Evolutionary conservation across 2,329 filamentous ascomycete species (phyloP), one percentile per base, ranked within the genome.

Genomic region (Alternaria alternata): DNA sequence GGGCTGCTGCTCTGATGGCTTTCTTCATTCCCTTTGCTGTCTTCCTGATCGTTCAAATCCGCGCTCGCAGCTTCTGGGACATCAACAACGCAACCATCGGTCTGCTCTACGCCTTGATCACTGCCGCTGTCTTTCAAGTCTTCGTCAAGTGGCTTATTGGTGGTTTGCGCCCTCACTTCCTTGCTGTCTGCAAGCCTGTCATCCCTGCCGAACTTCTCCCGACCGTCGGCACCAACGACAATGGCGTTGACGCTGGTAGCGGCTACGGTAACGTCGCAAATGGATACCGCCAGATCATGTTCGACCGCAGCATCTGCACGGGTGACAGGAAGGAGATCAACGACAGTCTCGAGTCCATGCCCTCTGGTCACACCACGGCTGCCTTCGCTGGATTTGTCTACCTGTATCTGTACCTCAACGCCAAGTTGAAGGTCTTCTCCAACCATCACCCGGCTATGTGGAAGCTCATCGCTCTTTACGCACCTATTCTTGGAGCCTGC

Each of bases 111-210:
- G 83, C 86, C 0, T 83, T 92, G 63, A 90, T 92, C 78, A 82
- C 84, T 6, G 88, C 88, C 4, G 88, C 89, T n/a, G 86, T 92
- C 51, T 91, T 93, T 80, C 90, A 93, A 71, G 89, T 92, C 66
- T 89, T 92, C 71, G 70, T 92, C 74, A 93, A 93, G 78, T 89
- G 86, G 85, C 84, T 92, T 42, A 91, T 93, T 63, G 90, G 90
- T 14, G 90, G 72, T 39, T 63, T 78, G 9, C 75, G 75, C n/a
- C 90, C 90, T 1, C 88, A 91, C 75, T 92, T 92, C 80, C 83
- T 92, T 20, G 83, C 82, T 22, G 89, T 91, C 54, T 92, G 89
- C 83, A 85, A 89, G 75, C 90, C 89, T 1, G 83, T 84, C 57
- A 72, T 86, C n/a, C 79, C 79, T 4, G 77, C 77, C 0, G 75